A percentile compares a stretch with the other conserved stretches of the same genome.
Conservation (phyloP, 331 rosid species). For the Saraca asoca region DNA sequence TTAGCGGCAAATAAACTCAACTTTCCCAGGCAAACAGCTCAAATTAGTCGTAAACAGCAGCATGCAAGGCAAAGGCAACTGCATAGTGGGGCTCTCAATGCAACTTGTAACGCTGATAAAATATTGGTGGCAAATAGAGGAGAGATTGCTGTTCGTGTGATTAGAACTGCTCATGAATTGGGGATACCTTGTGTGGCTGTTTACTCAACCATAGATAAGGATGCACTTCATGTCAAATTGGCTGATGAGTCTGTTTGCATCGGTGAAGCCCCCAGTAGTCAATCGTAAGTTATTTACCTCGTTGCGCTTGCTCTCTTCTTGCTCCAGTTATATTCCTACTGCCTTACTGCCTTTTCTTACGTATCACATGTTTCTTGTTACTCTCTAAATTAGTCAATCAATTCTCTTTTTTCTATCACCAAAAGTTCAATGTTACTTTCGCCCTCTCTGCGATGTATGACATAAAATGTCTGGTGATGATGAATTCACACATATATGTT, state of each 20-base stretch:
- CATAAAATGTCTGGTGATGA: background rate
- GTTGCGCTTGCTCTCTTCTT: no score
- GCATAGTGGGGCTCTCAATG: conserved; percentile 38
- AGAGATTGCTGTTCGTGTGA: conserved; percentile 92
- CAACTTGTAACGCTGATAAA: conserved; percentile 55
- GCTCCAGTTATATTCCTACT: no score
- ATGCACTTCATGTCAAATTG: conserved; percentile 77
- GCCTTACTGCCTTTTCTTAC: no score
- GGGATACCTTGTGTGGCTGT: conserved; percentile 77
- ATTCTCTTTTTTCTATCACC: background rate
- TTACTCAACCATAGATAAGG: conserved; percentile 54
- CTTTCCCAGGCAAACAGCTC: conserved; percentile 58
- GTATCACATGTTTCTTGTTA: no score
- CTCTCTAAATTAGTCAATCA: no score
- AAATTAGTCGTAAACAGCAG: conserved; percentile 33
- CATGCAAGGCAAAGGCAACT: background rate
- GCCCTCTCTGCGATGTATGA: background rate
- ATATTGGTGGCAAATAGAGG: conserved; percentile 90
- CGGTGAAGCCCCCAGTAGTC: conserved; percentile 68
- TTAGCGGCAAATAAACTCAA: conserved; percentile 50
- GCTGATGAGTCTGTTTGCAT: conserved; percentile 83
- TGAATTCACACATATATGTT: background rate
- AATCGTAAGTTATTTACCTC: conserved; percentile 33
- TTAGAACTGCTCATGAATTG: conserved; percentile 93
- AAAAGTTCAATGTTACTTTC: background rate